Evolutionary conservation across 345 rosid species (phyloP).

Genomic region (Passiflora organensis): DNA sequence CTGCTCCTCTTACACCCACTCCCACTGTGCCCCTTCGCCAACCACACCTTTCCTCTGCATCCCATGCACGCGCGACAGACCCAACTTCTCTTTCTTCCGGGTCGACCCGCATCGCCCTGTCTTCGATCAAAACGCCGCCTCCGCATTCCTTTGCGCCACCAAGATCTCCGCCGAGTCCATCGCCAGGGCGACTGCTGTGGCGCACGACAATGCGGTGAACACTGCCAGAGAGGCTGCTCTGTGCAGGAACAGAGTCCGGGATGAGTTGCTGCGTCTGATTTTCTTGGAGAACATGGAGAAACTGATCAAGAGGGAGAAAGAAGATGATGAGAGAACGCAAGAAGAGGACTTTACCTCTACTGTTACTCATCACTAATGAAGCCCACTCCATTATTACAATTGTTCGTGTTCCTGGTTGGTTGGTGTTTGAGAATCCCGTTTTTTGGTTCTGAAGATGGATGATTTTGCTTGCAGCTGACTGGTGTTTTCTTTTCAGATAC

Average conservation of each 20-base stretch:
- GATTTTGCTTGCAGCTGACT: too few species aligned
- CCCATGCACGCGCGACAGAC: conserved; percentile 40
- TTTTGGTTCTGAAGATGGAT: too few species aligned
- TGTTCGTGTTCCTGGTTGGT: too few species aligned
- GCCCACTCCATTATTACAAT: too few species aligned
- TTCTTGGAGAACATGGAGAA: conserved; percentile 10
- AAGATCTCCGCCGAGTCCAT: conserved; percentile 50
- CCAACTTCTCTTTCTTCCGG: conserved; percentile 42
- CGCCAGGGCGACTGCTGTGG: conserved; percentile 39
- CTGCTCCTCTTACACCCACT: conserved; percentile 50
- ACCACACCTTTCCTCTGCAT: conserved; percentile 21
- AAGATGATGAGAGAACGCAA: background rate
- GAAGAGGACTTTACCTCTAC: background rate
- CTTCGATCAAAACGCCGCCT: conserved; percentile 39
- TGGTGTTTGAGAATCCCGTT: too few species aligned
- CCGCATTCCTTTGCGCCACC: conserved; percentile 51
- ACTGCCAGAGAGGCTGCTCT: conserved; percentile 52
- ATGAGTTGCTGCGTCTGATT: conserved; percentile 52
- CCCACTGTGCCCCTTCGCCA: conserved; percentile 44
- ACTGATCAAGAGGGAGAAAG: conserved; percentile 4
- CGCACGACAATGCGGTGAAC: conserved; percentile 46
- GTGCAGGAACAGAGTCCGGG: conserved; percentile 63
- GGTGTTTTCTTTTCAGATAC: too few species aligned
- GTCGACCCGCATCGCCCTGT: background rate
- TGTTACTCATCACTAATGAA: background rate